phyloP scores from a whole-genome alignment of 225 moss, liverwort and hornwort genomes.

The Antitrichia curtipendula region DNA sequence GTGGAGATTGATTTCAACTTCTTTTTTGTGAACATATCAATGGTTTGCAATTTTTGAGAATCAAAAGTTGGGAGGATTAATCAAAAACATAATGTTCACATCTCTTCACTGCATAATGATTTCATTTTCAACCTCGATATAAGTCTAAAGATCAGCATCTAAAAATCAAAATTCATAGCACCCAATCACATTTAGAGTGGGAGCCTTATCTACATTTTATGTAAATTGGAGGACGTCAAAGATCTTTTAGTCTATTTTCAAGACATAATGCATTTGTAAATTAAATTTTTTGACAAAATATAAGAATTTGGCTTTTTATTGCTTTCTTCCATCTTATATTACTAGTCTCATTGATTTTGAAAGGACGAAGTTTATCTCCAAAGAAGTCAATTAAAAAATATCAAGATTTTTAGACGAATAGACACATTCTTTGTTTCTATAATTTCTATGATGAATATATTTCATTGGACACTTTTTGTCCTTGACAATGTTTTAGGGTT shows the following conservation, averaged over 20 bases:
- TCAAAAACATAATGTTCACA: too few relatives aligned
- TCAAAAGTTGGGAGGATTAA: too few relatives aligned
- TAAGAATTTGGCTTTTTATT: background rate
- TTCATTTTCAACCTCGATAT: background rate
- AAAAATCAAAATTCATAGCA: background rate
- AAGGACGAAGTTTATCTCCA: background rate
- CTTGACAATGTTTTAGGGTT: accelerated
- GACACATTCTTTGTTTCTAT: background rate
- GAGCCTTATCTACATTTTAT: background rate
- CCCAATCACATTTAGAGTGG: background rate
- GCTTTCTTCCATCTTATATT: background rate
- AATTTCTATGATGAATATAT: background rate
- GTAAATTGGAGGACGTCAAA: background rate
- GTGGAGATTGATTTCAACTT: too few relatives aligned
- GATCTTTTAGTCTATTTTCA: background rate
- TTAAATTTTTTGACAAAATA: too few relatives aligned
- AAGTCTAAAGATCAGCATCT: background rate
- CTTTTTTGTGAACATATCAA: too few relatives aligned
- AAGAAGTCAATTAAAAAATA: background rate
- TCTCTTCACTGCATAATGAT: too few relatives aligned
- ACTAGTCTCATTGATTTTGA: accelerated
- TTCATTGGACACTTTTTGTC: accelerated
- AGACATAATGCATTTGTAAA: background rate
- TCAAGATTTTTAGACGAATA: accelerated
- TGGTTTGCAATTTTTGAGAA: too few relatives aligned